Evolutionary conservation across 2,329 filamentous ascomycete species (phyloP), one percentile per base, ranked within the genome.

Genomic region (Nannizziopsis arthrosporioides): DNA sequence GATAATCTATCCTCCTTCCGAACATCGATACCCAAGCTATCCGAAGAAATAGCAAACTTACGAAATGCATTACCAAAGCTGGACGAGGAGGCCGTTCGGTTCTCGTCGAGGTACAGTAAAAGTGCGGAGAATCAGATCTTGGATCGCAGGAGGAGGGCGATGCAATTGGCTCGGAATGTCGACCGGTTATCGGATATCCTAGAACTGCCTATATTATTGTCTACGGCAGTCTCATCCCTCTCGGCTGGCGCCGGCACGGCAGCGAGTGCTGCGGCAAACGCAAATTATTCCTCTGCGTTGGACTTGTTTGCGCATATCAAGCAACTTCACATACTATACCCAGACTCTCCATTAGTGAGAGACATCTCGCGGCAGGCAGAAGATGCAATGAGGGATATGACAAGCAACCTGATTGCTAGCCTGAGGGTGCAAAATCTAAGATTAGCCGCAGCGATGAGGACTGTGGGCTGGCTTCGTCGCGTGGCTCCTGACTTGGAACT

Each of bases 221-320:
- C 85, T 10, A 88, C 89, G 1, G 82, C 89, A 12, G 69, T 74
- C 39, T 69, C 68, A 35, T 69, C 70, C 7, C 66, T 63, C 17
- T 61, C 63, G n/a, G 60, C 62, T 43, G 67, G 60, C 51, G 63
- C 64, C 8, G 59, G 61, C 35, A 56, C 59, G 3, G 73, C 79
- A 3, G 64, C 64, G 11, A 53, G 58, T 10, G 59, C 67, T 5
- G 61, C 67, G 2, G 63, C 69, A 5, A 76, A 72, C 8, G 78
- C 81, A 51, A 93, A 87, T 56, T 94, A 95, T 69, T 82, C 88
- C 1, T 85, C 87, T 0, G 89, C 89, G 0, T 73, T 98, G 31
- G 92, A 98, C 64, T 74, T 98, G 2, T 84, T 94, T 61, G 83
- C 85, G n/a, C 92, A 96, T 63, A 92, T 95, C 61, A 85, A 86